Base-by-base conservation (phyloP, 2,329 filamentous ascomycete genomes). In the Cytospora mali region DNA sequence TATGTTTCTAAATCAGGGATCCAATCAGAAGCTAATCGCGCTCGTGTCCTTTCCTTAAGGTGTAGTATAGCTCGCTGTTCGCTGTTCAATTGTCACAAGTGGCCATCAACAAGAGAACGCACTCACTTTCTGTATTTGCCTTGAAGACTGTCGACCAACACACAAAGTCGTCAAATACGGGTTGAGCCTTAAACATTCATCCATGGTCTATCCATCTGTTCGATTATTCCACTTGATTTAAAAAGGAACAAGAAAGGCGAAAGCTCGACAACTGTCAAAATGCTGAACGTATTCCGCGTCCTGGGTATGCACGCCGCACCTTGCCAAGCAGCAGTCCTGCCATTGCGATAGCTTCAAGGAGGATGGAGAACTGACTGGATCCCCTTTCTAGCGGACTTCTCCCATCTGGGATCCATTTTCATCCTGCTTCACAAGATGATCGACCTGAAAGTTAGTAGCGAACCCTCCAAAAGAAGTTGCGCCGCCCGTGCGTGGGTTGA, bases 341-440 rank as follows among this genome's bases (percentile, higher is more conserved):
- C 42, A 21, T 49, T 49, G 61, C 58, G 58, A 61, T 65, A 58
- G 67, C 62, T 50, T 61, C 52, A 61, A 54, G 10, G 57, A 46
- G 23, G 29, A 25, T 25, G 6, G 29, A 42, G 42, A 13, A 58
- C 58, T 65, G 56, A 67, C 67, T 72, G 64, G 71, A n/a, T n/a
- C n/a, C 66, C 48, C 52, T 33, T n/a, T 60, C 62, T 69, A 97
- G 93, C 88, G 80, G 95, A 99, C 83, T 86, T 99, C 75, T 97
- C 93, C 82, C 95, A 99, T 83, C 81, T 99, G 71, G 83, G 90
- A 67, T 98, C 94, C 59, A 97, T 99, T 74, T 83, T 97, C 71
- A 97, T 99, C 71, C 83, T 99, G 66, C 83, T 99, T 67, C 93
- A 96, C 75, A 99, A 99, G 84, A 99, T 99, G 93, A 88, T 89